These are phyloP conservation scores for Tanacetum coccineum DNA, from an alignment of 129 eudicot species.

Conservation along the genomic window DNA sequence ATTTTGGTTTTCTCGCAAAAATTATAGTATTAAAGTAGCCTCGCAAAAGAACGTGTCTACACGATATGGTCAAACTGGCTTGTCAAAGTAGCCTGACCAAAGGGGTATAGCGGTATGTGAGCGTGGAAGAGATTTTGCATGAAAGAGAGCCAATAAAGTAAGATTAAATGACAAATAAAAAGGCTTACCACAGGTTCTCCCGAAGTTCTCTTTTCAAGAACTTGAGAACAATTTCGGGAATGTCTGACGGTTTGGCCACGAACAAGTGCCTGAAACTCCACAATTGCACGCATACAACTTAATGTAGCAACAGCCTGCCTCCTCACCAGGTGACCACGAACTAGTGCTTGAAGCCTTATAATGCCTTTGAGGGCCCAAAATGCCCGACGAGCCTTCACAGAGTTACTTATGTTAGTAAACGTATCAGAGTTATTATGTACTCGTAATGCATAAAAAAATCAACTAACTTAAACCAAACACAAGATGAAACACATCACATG, in stretches of 20 bases:
- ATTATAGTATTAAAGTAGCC: too few relatives aligned
- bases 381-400: constrained; percentile 83
- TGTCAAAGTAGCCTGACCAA: neutral
- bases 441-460: neutral
- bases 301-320: constrained; percentile 88
- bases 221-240: constrained; percentile 38
- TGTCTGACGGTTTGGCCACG: constrained; percentile 65
- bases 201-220: constrained; percentile 24
- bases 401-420: constrained; percentile 14
- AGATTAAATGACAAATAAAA: neutral
- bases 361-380: constrained; percentile 92
- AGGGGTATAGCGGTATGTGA: neutral
- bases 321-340: constrained; percentile 87
- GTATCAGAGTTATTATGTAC: neutral
- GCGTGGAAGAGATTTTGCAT: constrained; percentile 10
- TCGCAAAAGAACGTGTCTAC: too few relatives aligned
- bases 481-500: too few relatives aligned
- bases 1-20: too few relatives aligned
- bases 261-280: constrained; percentile 74
- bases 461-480: neutral
- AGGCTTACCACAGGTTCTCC: constrained; percentile 36
- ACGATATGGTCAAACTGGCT: neutral
- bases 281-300: constrained; percentile 71
- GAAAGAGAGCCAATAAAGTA: neutral
- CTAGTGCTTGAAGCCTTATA: constrained; percentile 84